Evolutionary conservation across 257 asterid genomes (phyloP).

Genomic region (Primulina eburnea): DNA sequence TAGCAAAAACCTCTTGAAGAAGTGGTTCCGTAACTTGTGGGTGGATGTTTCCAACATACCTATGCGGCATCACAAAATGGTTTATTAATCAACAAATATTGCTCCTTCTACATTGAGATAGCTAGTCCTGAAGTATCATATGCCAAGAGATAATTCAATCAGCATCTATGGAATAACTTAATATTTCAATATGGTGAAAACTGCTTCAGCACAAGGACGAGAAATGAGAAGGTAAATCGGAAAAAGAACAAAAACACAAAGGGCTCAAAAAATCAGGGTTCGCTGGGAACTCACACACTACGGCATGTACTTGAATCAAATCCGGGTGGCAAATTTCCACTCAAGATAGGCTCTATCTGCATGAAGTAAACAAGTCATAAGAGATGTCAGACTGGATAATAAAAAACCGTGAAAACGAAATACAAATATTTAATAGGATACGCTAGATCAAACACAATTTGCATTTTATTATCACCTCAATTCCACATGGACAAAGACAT

Average conservation of each 20-base stretch:
- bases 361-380: slow-evolving; percentile 29
- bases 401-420: slow-evolving; percentile 7
- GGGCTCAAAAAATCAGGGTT: slow-evolving; percentile 11
- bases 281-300: slow-evolving; percentile 74
- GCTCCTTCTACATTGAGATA: background rate
- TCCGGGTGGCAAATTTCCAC: slow-evolving; percentile 89
- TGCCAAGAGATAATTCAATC: background rate
- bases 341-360: slow-evolving; percentile 89
- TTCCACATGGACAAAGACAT: background rate
- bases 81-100: background rate
- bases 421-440: background rate
- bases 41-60: slow-evolving; percentile 86
- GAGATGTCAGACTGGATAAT: slow-evolving; percentile 3
- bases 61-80: slow-evolving; percentile 32
- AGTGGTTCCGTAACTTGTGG: slow-evolving; percentile 83
- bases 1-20: slow-evolving; percentile 79
- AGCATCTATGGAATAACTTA: background rate
- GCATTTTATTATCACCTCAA: background rate
- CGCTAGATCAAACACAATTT: background rate
- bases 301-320: slow-evolving; percentile 86
- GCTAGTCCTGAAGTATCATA: background rate
- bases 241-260: slow-evolving; percentile 13
- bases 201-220: slow-evolving; percentile 17
- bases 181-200: slow-evolving; percentile 10
- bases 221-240: slow-evolving; percentile 11